These are phyloP conservation scores for Pestalotiopsis sp. DNA, from an alignment of 2,329 filamentous ascomycete species.

Conservation along the genomic window DNA sequence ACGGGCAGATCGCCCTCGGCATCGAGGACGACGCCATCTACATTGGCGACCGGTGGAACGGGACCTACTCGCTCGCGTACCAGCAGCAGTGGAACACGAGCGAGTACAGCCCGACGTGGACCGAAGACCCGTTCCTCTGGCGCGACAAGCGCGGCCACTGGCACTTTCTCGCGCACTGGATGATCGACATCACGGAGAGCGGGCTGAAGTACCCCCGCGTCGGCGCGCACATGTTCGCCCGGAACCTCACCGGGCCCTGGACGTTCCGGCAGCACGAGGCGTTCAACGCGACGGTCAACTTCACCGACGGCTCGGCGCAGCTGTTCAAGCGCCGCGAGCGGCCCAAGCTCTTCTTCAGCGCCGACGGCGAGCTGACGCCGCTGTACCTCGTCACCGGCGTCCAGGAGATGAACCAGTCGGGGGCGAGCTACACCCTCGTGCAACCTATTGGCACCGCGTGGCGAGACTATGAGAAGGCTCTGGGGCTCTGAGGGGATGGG, in stretches of 20 bases:
- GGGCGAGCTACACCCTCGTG: conserved; percentile 41
- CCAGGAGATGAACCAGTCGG: conserved; percentile 38
- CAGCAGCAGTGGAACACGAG: conserved; percentile 3
- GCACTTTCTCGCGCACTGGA: conserved; percentile 31
- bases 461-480: neutral
- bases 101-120: conserved; percentile 25
- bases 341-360: conserved; percentile 51
- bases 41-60: conserved; percentile 28
- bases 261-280: conserved; percentile 25
- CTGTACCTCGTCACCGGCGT: conserved; percentile 51
- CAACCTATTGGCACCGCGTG: conserved; percentile 37
- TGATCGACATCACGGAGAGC: conserved; percentile 27
- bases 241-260: conserved; percentile 25
- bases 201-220: conserved; percentile 28
- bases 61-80: conserved; percentile 27
- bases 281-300: conserved; percentile 32
- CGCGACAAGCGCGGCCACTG: conserved; percentile 30
- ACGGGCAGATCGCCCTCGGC: conserved; percentile 31
- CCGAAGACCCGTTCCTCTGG: conserved; percentile 34
- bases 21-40: conserved; percentile 41
- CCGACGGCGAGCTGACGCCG: conserved; percentile 47
- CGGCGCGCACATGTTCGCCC: conserved; percentile 27
- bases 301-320: conserved; percentile 42
- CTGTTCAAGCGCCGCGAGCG: conserved; percentile 48
- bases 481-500: neutral